Percentiles rank a stretch among this genome's conserved stretches.
Evolutionary conservation across 352 stramenopile species (phyloP).

Genomic region (Pythium volutum): DNA sequence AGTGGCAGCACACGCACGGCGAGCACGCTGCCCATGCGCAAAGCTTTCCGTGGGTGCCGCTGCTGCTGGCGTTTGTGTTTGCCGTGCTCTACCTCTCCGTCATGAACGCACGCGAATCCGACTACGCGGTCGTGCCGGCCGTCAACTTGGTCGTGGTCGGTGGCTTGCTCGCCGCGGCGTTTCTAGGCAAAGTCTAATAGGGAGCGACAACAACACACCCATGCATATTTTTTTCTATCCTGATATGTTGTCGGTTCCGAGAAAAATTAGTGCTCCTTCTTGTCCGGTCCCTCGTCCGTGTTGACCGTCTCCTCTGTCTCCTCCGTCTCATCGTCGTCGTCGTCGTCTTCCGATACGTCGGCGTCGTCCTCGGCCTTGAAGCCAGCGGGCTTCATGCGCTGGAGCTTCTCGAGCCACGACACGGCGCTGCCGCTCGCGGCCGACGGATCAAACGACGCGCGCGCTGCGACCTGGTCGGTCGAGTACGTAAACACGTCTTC

Average conservation of each 20-base stretch:
- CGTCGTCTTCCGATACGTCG: conserved; percentile 25
- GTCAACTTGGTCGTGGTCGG: conserved; percentile 48
- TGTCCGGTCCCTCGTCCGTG: background rate
- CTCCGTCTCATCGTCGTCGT: conserved; percentile 1
- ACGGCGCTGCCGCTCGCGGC: conserved; percentile 64
- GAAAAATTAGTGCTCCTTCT: conserved; percentile 4
- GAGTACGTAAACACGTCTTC: conserved; percentile 86
- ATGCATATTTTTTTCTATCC: background rate
- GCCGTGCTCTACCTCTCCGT: conserved; percentile 53
- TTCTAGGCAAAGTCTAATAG: conserved; percentile 5
- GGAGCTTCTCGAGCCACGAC: conserved; percentile 86
- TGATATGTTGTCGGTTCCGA: background rate
- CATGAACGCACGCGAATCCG: conserved; percentile 42
- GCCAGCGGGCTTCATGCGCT: conserved; percentile 82
- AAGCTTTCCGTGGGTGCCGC: conserved; percentile 49
- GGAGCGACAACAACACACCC: too few relatives aligned
- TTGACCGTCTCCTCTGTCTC: background rate
- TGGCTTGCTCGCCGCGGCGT: conserved; percentile 31
- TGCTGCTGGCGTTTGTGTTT: conserved; percentile 50
- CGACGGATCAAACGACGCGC: conserved; percentile 66
- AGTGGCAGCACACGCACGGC: conserved; percentile 27
- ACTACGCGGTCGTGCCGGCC: conserved; percentile 48
- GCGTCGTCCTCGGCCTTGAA: conserved; percentile 20
- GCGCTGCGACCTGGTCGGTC: conserved; percentile 62
- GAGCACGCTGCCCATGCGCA: background rate